Conservation (phyloP, 2,329 filamentous ascomycete species). For the Fusarium praegraminearum region DNA sequence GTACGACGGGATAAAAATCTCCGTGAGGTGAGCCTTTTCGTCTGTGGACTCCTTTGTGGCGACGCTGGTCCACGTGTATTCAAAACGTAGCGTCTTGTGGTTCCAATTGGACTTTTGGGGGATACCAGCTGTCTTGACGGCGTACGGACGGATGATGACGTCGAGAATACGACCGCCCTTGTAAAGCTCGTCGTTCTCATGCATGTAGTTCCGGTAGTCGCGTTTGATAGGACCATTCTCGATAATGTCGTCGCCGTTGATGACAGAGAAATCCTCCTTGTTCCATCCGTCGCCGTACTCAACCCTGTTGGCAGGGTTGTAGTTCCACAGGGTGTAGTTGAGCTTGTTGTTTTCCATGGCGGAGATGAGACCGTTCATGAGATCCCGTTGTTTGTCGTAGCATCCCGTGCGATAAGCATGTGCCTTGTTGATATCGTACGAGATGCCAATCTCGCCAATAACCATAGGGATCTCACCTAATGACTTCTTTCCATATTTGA, state of each 20-base stretch:
- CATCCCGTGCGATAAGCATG: constrained; percentile 54
- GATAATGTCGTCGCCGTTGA: constrained; percentile 52
- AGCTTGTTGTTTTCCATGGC: constrained; percentile 57
- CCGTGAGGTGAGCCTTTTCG: constrained; percentile 49
- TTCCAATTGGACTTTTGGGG: constrained; percentile 53
- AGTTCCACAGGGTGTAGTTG: constrained; percentile 57
- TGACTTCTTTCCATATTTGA: constrained; percentile 50
- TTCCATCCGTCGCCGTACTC: constrained; percentile 59
- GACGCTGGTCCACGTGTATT: constrained; percentile 51
- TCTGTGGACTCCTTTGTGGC: constrained; percentile 16
- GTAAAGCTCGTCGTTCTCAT: constrained; percentile 54
- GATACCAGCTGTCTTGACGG: constrained; percentile 55
- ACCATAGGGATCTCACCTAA: constrained; percentile 52
- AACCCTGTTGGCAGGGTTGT: constrained; percentile 54
- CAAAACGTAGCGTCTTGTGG: constrained; percentile 51
- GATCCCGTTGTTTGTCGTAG: constrained; percentile 55
- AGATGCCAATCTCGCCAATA: constrained; percentile 57
- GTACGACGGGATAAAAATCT: constrained; percentile 56
- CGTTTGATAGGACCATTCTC: constrained; percentile 44
- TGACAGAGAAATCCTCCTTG: constrained; percentile 58
- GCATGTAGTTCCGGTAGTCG: constrained; percentile 52
- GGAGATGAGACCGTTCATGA: constrained; percentile 55
- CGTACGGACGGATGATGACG: constrained; percentile 57
- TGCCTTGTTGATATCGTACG: constrained; percentile 56
- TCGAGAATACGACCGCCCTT: constrained; percentile 54